Evolutionary conservation across 108 stramenopile species (phyloP).

Genomic region (Craspedostauros australis): DNA sequence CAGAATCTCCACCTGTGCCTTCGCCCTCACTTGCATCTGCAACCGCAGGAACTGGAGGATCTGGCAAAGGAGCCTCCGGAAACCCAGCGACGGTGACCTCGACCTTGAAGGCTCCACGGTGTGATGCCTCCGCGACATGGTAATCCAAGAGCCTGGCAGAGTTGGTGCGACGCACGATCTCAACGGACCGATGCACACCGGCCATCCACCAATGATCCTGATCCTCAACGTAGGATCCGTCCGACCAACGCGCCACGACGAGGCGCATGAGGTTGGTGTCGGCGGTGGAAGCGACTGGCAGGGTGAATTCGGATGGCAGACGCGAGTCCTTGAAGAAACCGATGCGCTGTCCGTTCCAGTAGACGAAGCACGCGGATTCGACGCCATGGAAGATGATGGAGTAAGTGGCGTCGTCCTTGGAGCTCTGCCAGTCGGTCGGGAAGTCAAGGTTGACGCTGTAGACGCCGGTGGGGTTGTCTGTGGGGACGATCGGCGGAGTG

Average conservation of each 20-base stretch:
- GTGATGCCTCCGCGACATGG: constrained; percentile 48
- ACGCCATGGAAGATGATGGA: constrained; percentile 62
- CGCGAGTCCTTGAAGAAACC: constrained; percentile 84
- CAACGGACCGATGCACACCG: constrained; percentile 88
- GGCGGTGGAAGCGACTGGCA: not conserved
- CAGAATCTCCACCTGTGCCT: no score
- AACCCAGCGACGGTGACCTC: not conserved
- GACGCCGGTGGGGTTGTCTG: constrained; percentile 74
- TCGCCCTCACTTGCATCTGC: constrained; percentile 15
- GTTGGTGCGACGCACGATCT: constrained; percentile 53
- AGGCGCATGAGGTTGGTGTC: constrained; percentile 33
- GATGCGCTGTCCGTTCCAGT: constrained; percentile 57
- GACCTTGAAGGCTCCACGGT: constrained; percentile 14
- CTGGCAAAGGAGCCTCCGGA: not conserved
- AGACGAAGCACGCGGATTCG: constrained; percentile 75
- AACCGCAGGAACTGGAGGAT: not conserved
- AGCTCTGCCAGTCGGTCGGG: constrained; percentile 34
- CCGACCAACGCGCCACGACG: constrained; percentile 78
- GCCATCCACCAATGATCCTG: constrained; percentile 98
- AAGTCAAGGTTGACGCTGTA: constrained; percentile 54
- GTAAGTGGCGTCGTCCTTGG: constrained; percentile 11
- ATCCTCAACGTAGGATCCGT: constrained; percentile 86
- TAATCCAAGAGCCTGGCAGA: constrained; percentile 67
- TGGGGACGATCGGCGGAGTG: constrained; percentile 43
- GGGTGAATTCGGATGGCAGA: constrained; percentile 65